A percentile compares a stretch with the other conserved stretches of the same genome.
Conservation (phyloP, 2,329 filamentous ascomycete species). For the Fusarium compactum region DNA sequence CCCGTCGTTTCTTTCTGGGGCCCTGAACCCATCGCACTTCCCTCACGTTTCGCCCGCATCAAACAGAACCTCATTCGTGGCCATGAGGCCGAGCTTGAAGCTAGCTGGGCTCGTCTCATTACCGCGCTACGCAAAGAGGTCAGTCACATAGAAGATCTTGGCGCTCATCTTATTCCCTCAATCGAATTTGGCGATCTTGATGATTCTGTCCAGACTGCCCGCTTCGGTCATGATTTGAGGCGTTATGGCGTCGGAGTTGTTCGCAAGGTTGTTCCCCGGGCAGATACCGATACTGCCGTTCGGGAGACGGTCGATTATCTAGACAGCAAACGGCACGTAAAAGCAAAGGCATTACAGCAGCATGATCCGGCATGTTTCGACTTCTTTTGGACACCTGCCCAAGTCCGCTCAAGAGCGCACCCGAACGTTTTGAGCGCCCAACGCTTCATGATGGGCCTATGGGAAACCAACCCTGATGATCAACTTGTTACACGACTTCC, state of each 20-base stretch:
- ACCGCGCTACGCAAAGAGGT: slow-evolving; percentile 64
- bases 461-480: slow-evolving; percentile 68
- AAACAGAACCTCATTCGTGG: slow-evolving; percentile 67
- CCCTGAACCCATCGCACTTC: slow-evolving; percentile 67
- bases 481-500: slow-evolving; percentile 71
- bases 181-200: slow-evolving; percentile 66
- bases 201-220: slow-evolving; percentile 60
- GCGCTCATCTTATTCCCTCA: slow-evolving; percentile 65
- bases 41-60: slow-evolving; percentile 68
- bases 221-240: slow-evolving; percentile 68
- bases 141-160: slow-evolving; percentile 63
- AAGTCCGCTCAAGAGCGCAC: slow-evolving; percentile 75
- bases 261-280: slow-evolving; percentile 70
- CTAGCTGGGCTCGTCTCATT: slow-evolving; percentile 68
- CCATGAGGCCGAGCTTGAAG: slow-evolving; percentile 65
- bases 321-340: slow-evolving; percentile 47
- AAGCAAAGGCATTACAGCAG: slow-evolving; percentile 35
- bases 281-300: slow-evolving; percentile 69
- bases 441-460: slow-evolving; percentile 74
- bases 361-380: slow-evolving; percentile 76
- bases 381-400: slow-evolving; percentile 79
- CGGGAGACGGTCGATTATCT: slow-evolving; percentile 69
- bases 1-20: slow-evolving; percentile 69
- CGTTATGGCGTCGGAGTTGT: slow-evolving; percentile 75
- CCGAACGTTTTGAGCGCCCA: slow-evolving; percentile 73